Evolutionary conservation across 2,329 filamentous ascomycete genomes (phyloP).

Genomic region (Fusarium globosum): DNA sequence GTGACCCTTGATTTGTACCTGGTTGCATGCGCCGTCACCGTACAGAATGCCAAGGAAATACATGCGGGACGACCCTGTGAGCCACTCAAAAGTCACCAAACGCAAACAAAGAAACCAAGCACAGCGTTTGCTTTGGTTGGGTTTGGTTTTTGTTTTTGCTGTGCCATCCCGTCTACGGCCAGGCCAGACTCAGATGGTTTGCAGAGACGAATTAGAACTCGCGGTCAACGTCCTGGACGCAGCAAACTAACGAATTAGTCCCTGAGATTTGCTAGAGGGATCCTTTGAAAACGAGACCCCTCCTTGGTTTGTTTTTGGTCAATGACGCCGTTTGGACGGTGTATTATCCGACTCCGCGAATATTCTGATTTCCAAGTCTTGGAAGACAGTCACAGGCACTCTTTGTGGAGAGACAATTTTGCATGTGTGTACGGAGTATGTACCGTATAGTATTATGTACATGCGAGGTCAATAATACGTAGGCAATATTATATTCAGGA

Average conservation of each 20-base stretch:
- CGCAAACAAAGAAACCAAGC: constrained; percentile 20
- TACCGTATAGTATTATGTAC: background rate
- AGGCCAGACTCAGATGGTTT: background rate
- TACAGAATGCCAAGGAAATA: constrained; percentile 20
- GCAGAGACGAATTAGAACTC: constrained; percentile 6
- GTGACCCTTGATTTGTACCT: constrained; percentile 18
- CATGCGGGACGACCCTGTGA: constrained; percentile 31
- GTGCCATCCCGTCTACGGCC: background rate
- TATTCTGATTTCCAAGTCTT: constrained; percentile 4
- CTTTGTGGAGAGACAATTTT: constrained; percentile 16
- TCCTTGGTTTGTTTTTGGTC: background rate
- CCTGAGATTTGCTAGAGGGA: constrained; percentile 17
- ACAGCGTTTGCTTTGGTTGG: background rate
- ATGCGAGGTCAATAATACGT: background rate
- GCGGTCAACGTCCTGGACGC: background rate
- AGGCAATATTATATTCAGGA: background rate
- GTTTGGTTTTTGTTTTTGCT: constrained; percentile 1
- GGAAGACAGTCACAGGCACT: background rate
- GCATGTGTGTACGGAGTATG: background rate
- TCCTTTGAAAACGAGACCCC: constrained; percentile 18
- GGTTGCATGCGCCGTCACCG: background rate
- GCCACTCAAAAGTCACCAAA: constrained; percentile 19
- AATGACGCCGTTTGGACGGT: constrained; percentile 32
- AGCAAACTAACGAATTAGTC: constrained; percentile 9
- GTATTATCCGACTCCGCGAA: constrained; percentile 26